phyloP scores from a whole-genome alignment of 305 asterid genomes.

The Stenogyne calaminthoides region DNA sequence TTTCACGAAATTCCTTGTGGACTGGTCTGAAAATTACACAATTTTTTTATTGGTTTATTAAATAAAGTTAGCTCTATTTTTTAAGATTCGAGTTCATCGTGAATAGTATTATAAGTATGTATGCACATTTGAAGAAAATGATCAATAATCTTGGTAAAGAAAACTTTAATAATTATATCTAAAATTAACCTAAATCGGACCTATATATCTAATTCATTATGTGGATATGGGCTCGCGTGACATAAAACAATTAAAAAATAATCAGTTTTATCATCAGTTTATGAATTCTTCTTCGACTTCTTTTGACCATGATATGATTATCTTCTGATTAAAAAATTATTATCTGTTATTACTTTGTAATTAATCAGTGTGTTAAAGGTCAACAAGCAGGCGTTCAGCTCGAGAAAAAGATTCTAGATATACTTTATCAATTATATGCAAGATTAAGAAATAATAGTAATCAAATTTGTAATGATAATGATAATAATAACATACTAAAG shows the following conservation, averaged over 20 bases:
- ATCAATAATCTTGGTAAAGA: not conserved
- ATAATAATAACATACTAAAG: not conserved
- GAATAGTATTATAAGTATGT: not conserved
- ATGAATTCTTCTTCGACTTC: constrained; percentile 3
- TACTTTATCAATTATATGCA: constrained; percentile 9
- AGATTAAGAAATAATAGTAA: not conserved
- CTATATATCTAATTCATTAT: constrained; percentile 24
- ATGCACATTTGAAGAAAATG: not conserved
- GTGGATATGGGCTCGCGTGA: constrained; percentile 26
- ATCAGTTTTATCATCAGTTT: not conserved
- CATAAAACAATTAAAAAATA: constrained; percentile 25
- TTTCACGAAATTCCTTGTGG: too few relatives aligned
- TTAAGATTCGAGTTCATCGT: too few relatives aligned
- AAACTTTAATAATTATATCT: not conserved
- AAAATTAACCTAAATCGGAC: not conserved
- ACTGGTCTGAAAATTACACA: too few relatives aligned
- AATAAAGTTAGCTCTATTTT: too few relatives aligned
- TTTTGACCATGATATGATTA: constrained; percentile 43
- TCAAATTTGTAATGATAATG: not conserved
- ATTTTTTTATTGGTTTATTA: too few relatives aligned
- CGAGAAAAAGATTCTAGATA: constrained; percentile 32
- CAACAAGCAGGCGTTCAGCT: constrained; percentile 41
- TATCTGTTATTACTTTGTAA: constrained; percentile 16
- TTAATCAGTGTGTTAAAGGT: constrained; percentile 31
- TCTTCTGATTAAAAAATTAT: constrained; percentile 25